Conservation (phyloP, 352 stramenopile genomes). For the Globisporangium viniferum region DNA sequence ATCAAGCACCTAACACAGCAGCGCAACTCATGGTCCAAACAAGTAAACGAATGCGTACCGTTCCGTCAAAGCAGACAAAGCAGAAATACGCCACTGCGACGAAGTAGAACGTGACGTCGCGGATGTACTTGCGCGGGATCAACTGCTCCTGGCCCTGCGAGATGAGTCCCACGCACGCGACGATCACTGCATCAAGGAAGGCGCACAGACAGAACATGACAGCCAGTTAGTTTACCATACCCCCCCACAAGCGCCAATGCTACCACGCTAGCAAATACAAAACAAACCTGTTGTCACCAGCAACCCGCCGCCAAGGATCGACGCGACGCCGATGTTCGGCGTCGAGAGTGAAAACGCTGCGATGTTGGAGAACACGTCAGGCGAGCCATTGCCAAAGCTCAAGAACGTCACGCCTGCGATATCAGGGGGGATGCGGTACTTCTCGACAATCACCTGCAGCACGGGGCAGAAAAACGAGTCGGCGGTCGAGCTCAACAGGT, state of each 20-base stretch:
- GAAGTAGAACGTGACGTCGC: slow-evolving; percentile 77
- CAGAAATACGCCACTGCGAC: slow-evolving; percentile 63
- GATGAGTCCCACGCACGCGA: slow-evolving; percentile 61
- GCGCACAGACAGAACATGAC: neutral
- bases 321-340: slow-evolving; percentile 64
- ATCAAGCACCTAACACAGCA: neutral
- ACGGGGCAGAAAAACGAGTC: slow-evolving; percentile 81
- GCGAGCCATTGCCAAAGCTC: slow-evolving; percentile 77
- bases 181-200: slow-evolving; percentile 38
- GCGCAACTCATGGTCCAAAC: neutral
- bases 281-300: slow-evolving; percentile 59
- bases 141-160: slow-evolving; percentile 71
- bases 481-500: slow-evolving; percentile 76
- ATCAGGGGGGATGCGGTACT: slow-evolving; percentile 70
- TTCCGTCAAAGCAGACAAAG: slow-evolving; percentile 69
- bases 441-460: slow-evolving; percentile 71
- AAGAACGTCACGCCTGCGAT: slow-evolving; percentile 78
- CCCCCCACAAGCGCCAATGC: neutral
- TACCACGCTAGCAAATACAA: neutral
- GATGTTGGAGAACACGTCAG: slow-evolving; percentile 82
- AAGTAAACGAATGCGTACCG: slow-evolving; percentile 13
- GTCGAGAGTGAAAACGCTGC: slow-evolving; percentile 58
- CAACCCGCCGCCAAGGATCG: slow-evolving; percentile 67
- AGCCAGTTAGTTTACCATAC: neutral
- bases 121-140: slow-evolving; percentile 70